phyloP scores from a whole-genome alignment of 2,329 filamentous ascomycete genomes.

The Cephalotrichum gorgonifer region DNA sequence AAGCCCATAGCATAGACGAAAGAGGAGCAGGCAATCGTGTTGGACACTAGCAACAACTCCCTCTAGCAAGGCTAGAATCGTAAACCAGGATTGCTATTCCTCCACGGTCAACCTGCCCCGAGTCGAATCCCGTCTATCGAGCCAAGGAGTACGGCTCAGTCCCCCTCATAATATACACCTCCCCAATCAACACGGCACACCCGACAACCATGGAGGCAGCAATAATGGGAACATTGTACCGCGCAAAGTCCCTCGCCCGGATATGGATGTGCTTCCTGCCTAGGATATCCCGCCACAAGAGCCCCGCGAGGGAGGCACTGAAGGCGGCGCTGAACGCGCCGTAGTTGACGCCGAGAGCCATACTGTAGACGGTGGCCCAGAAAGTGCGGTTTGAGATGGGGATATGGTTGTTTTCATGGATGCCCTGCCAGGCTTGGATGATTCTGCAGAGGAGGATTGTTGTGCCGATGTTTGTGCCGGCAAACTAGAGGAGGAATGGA shows the following conservation, averaged over 20 bases:
- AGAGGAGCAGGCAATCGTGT: too few relatives aligned
- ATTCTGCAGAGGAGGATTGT: constrained; percentile 63
- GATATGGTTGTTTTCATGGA: constrained; percentile 35
- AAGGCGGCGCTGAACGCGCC: constrained; percentile 65
- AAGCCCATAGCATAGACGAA: too few relatives aligned
- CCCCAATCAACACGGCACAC: constrained; percentile 47
- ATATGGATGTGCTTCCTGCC: constrained; percentile 58
- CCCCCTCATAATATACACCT: constrained; percentile 44
- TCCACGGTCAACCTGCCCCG: too few relatives aligned
- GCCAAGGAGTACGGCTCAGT: neutral
- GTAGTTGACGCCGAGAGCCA: constrained; percentile 67
- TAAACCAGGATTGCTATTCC: too few relatives aligned
- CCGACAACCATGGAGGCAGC: constrained; percentile 57
- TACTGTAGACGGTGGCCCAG: constrained; percentile 64
- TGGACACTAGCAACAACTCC: too few relatives aligned
- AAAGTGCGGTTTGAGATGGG: constrained; percentile 55
- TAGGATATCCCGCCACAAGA: constrained; percentile 65
- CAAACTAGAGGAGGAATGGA: constrained; percentile 57
- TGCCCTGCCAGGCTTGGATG: constrained; percentile 56
- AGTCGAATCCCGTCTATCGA: too few relatives aligned
- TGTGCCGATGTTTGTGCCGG: constrained; percentile 68
- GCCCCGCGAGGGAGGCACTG: constrained; percentile 59
- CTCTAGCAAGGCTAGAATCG: too few relatives aligned
- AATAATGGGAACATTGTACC: constrained; percentile 62
- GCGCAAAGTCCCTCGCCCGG: constrained; percentile 51